These are phyloP conservation scores for Suillus subalutaceus DNA, from an alignment of 768 basidiomycete species.

Conservation along the genomic window DNA sequence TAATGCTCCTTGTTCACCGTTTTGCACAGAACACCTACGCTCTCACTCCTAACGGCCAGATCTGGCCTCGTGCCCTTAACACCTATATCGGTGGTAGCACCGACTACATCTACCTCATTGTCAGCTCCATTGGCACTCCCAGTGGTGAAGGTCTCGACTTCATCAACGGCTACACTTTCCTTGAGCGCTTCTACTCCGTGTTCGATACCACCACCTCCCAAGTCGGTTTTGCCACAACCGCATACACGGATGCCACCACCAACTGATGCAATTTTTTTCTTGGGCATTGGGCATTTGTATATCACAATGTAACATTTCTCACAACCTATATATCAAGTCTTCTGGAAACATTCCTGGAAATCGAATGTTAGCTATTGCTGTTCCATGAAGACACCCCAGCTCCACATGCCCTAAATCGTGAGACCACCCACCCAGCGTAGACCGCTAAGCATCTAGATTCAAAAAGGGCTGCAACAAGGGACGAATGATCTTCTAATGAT, in stretches of 20 bases:
- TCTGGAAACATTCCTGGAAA: neutral
- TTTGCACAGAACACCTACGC: conserved; percentile 34
- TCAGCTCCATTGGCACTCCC: conserved; percentile 39
- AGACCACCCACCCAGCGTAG: neutral
- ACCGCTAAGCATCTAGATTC: neutral
- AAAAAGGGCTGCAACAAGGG: neutral
- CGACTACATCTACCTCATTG: conserved; percentile 41
- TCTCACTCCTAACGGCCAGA: conserved; percentile 46
- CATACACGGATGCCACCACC: conserved; percentile 33
- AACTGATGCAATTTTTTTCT: conserved; percentile 23
- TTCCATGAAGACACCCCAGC: neutral
- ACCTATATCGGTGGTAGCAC: conserved; percentile 43
- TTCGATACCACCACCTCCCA: conserved; percentile 60
- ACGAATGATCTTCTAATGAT: neutral
- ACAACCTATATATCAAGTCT: neutral
- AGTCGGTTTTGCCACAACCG: conserved; percentile 33
- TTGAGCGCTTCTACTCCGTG: conserved; percentile 68
- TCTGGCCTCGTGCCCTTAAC: conserved; percentile 47
- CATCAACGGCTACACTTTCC: conserved; percentile 56
- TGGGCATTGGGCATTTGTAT: conserved; percentile 1
- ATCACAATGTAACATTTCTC: neutral
- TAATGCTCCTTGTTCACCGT: neutral
- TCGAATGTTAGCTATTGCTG: neutral
- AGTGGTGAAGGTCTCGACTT: conserved; percentile 56
- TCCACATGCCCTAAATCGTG: neutral